Base-by-base conservation (phyloP, 2,329 filamentous ascomycete species). In the Xylaria sp. region DNA sequence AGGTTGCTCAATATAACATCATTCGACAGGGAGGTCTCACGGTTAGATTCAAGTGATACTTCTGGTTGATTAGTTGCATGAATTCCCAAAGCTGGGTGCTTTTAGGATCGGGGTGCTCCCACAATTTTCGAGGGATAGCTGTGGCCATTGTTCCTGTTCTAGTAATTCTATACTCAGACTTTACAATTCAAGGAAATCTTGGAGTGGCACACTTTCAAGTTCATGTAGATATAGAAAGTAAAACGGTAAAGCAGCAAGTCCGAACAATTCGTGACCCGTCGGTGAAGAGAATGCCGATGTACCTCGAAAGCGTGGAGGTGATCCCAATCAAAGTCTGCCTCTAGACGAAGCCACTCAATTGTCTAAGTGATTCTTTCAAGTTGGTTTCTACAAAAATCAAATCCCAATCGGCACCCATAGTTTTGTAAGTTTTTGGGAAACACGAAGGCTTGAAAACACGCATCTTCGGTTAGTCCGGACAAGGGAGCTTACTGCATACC, bases 1-100 rank as follows among this genome's bases (percentile, higher is more conserved):
- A 72, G 68, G 17, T 23, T 36, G 23, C 17, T 26, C n/a, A 20
- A n/a, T 33, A 17, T 17, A n/a, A 40, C 23, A 46, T 36, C 28
- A 2, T 38, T 33, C n/a, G 26, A 42, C 28, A 38, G n/a, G 11
- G 13, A 31, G 13, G 36, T 49, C 77, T 69, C 78, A 90, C 90
- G 79, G 88, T 82, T 69, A 95, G 82, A 17, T 84, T 79, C 4
- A 90, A 77, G 4, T 82, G 81, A 65, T 88, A 81, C 58, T 85
- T 87, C 36, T 79, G 77, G 78, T 94, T 93, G 31, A 90, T 80
- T 10, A 83, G 80, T 74, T 91, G 86, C 84, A 92, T 90, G 76
- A 93, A 91, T 58, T 82, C 79, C 80, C 87, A 90, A 85, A 93
- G 91, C 38, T 84, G 79, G 1, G 91, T 93, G 69, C 82, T 84